These are phyloP conservation scores for Emergomyces pasteurianus DNA, from an alignment of 2,329 filamentous ascomycete species.

Conservation along the genomic window DNA sequence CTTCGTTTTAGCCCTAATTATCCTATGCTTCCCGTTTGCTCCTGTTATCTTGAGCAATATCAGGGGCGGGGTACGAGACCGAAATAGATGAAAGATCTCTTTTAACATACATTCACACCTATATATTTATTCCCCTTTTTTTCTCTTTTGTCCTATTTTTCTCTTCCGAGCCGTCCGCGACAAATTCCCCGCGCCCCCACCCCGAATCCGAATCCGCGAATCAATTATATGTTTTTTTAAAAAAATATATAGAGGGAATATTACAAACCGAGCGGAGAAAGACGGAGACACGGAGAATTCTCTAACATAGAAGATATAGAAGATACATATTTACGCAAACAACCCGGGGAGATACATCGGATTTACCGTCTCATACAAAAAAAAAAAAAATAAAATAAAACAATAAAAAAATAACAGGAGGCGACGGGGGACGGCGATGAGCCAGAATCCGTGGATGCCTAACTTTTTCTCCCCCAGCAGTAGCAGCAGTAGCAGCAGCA, in stretches of 20 bases:
- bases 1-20: background rate
- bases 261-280: no score
- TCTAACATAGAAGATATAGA: no score
- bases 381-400: no score
- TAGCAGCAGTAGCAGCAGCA: background rate
- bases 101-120: background rate
- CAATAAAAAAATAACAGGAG: background rate
- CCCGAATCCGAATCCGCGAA: background rate
- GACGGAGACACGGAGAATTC: no score
- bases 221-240: no score
- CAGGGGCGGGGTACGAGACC: background rate
- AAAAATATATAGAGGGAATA: no score
- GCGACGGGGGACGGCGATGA: conserved; percentile 38
- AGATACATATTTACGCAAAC: no score
- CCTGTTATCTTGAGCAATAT: background rate
- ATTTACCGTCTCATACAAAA: no score
- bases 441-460: conserved; percentile 41
- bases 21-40: background rate
- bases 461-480: conserved; percentile 34
- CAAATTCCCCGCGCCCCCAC: background rate
- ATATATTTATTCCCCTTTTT: no score
- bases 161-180: background rate
- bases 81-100: background rate
- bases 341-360: no score
- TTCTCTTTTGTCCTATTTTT: background rate